Conservation (phyloP, 148 eudicot species). For the Nyssa sinensis region DNA sequence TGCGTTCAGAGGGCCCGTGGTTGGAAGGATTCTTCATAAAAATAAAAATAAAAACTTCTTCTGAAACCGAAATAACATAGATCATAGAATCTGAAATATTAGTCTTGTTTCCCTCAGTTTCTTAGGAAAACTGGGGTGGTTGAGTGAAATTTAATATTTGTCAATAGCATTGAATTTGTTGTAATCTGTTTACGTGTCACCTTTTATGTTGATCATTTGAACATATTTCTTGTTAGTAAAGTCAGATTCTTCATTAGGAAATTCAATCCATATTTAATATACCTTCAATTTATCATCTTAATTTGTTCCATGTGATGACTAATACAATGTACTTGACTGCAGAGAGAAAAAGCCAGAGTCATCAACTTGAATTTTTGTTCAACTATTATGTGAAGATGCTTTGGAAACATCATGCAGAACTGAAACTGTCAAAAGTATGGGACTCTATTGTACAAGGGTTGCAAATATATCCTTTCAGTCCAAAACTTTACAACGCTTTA, state of each 20-base stretch:
- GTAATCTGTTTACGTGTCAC: neutral
- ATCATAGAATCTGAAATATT: neutral
- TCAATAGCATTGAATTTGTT: neutral
- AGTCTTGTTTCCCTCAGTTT: neutral
- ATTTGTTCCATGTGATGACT: neutral
- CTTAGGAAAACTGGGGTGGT: neutral
- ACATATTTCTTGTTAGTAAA: neutral
- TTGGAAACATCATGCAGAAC: constrained; percentile 50
- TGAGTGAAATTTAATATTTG: neutral
- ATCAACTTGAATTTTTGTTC: constrained; percentile 65
- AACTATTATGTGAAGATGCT: constrained; percentile 66
- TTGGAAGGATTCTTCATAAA: too few relatives aligned
- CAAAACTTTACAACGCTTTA: constrained; percentile 55
- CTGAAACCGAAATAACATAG: neutral
- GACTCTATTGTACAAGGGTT: constrained; percentile 62
- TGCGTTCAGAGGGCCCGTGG: too few relatives aligned
- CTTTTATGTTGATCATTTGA: neutral
- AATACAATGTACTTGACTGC: constrained; percentile 22
- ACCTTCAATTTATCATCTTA: neutral
- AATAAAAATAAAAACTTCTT: too few relatives aligned
- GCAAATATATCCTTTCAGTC: constrained; percentile 71
- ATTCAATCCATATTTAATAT: neutral
- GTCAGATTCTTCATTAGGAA: neutral
- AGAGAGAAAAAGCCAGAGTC: constrained; percentile 73
- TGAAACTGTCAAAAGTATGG: constrained; percentile 54